These are phyloP conservation scores for Quercus robur DNA, from an alignment of 306 rosid genomes.

Conservation along the genomic window DNA sequence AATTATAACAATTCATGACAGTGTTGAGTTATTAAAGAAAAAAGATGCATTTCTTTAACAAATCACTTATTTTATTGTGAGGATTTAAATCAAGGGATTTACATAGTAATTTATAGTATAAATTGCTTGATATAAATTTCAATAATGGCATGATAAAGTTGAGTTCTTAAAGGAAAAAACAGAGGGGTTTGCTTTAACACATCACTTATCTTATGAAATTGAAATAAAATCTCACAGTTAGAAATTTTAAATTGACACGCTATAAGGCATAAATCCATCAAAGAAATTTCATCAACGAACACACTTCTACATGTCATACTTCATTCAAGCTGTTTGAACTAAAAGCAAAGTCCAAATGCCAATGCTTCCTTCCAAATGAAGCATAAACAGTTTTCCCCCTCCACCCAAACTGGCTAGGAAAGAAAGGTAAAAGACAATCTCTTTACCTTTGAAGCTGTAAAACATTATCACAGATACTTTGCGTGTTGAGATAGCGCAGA, in stretches of 20 bases:
- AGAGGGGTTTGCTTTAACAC: background rate
- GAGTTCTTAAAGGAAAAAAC: background rate
- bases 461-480: constrained; percentile 71
- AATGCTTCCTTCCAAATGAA: background rate
- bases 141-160: no score
- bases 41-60: no score
- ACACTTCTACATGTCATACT: background rate
- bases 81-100: background rate
- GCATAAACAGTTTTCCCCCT: background rate
- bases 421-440: background rate
- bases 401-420: constrained; percentile 10
- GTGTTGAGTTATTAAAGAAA: no score
- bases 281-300: background rate
- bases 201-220: background rate
- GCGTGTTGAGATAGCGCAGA: no score
- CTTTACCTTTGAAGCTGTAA: constrained; percentile 80
- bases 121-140: no score
- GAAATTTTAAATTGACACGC: background rate
- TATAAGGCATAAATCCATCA: background rate
- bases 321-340: background rate
- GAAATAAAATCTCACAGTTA: background rate
- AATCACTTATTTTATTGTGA: no score
- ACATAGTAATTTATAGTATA: background rate
- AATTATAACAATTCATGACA: no score
- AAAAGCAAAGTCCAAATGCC: background rate